Evolutionary conservation across 768 basidiomycete species (phyloP).

Genomic region (Ramaria rubella): DNA sequence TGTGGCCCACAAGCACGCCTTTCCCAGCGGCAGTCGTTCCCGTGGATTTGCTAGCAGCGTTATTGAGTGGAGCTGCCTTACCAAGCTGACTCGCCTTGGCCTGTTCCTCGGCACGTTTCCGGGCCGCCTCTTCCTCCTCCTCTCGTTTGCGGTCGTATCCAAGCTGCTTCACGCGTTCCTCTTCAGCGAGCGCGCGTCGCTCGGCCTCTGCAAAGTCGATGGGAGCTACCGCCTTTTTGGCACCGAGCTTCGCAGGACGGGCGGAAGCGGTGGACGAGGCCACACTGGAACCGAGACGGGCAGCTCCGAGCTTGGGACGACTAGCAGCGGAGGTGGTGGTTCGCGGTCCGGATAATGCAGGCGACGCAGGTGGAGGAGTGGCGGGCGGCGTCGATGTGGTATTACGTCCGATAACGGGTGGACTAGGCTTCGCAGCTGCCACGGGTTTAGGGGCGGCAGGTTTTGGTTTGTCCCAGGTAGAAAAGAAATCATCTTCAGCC

Average conservation of each 20-base stretch:
- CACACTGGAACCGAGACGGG: constrained; percentile 35
- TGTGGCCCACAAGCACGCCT: constrained; percentile 25
- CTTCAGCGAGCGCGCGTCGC: constrained; percentile 83
- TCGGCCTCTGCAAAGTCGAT: constrained; percentile 96
- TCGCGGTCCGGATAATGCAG: constrained; percentile 42
- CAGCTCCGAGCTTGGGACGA: constrained; percentile 35
- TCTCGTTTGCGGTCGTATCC: constrained; percentile 86
- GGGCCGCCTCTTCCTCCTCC: constrained; percentile 72
- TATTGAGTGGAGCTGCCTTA: constrained; percentile 30
- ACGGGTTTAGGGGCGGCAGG: constrained; percentile 45
- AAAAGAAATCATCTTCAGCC: constrained; percentile 83
- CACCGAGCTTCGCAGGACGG: constrained; percentile 67
- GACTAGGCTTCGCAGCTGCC: constrained; percentile 27
- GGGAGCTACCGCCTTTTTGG: constrained; percentile 72
- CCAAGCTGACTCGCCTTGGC: constrained; percentile 29
- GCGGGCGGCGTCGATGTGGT: constrained; percentile 32
- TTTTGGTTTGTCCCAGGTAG: constrained; percentile 90
- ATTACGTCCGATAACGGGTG: constrained; percentile 52
- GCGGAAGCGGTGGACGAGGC: constrained; percentile 24
- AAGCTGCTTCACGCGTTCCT: constrained; percentile 83
- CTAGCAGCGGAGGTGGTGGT: constrained; percentile 22
- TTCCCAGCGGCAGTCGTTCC: constrained; percentile 21
- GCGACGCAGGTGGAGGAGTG: constrained; percentile 26
- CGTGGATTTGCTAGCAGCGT: constrained; percentile 24
- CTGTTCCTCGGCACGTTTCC: constrained; percentile 52